Evolutionary conservation across 768 basidiomycete species (phyloP).

Genomic region (Hypholoma fasciculare): DNA sequence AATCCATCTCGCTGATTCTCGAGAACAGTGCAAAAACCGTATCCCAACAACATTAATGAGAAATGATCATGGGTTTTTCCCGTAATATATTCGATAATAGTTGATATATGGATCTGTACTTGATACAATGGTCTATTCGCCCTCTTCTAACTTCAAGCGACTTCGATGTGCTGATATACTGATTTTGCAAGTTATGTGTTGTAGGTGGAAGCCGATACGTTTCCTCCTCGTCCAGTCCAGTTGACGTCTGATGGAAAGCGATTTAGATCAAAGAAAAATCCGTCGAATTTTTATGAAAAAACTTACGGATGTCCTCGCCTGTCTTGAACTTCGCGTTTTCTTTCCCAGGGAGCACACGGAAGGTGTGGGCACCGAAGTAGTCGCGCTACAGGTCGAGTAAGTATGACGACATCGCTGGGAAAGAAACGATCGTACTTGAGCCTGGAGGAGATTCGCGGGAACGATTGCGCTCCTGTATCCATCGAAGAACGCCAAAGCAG

Average conservation of each 20-base stretch:
- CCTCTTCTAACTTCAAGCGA: constrained; percentile 5
- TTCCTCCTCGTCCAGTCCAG: constrained; percentile 98
- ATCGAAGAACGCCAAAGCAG: constrained; percentile 97
- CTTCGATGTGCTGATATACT: background rate
- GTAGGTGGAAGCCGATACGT: constrained; percentile 90
- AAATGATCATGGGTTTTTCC: background rate
- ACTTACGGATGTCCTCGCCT: constrained; percentile 87
- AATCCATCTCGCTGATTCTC: too few relatives aligned
- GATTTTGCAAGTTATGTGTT: constrained; percentile 36
- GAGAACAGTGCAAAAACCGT: too few relatives aligned
- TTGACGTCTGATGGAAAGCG: constrained; percentile 70
- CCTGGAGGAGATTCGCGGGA: constrained; percentile 94
- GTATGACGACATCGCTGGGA: background rate
- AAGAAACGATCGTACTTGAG: constrained; percentile 54
- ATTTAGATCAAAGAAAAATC: background rate
- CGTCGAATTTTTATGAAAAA: background rate
- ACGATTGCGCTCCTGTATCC: constrained; percentile 96
- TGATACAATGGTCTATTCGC: constrained; percentile 15
- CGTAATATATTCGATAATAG: constrained; percentile 8
- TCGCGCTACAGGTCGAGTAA: constrained; percentile 61
- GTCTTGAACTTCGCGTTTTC: constrained; percentile 81
- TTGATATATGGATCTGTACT: constrained; percentile 12
- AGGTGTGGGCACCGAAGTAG: constrained; percentile 99
- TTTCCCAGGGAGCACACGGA: constrained; percentile 90
- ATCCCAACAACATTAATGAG: too few relatives aligned